phyloP scores from a whole-genome alignment of 306 rosid genomes.

The Fragaria iinumae region DNA sequence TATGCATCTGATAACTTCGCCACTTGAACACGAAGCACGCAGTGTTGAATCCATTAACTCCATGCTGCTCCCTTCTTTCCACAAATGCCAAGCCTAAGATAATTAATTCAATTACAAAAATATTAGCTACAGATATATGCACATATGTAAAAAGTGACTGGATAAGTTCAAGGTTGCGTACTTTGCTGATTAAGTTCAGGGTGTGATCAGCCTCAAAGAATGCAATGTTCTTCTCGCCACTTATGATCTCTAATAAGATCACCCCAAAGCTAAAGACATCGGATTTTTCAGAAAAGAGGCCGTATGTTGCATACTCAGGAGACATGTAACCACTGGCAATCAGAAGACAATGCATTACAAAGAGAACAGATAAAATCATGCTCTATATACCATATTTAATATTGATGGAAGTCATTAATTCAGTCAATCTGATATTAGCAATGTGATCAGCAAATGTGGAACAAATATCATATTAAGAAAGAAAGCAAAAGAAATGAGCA shows the following conservation, averaged over 20 bases:
- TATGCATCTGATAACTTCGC: conserved; percentile 9
- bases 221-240: conserved; percentile 15
- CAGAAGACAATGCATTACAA: background rate
- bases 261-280: conserved; percentile 20
- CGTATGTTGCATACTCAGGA: conserved; percentile 10
- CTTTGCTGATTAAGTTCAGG: conserved; percentile 12
- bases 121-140: background rate
- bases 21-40: background rate
- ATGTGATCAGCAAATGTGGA: background rate
- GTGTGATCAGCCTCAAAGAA: conserved; percentile 10
- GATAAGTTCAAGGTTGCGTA: background rate
- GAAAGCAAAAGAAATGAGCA: background rate
- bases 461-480: background rate
- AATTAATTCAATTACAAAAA: background rate
- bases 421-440: background rate
- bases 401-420: too few species aligned
- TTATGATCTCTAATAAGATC: conserved; percentile 16
- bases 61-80: conserved; percentile 16
- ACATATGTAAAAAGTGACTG: background rate
- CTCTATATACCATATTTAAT: background rate
- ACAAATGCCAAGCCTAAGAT: conserved; percentile 11
- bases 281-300: conserved; percentile 10
- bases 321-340: conserved; percentile 17
- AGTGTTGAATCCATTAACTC: conserved; percentile 12
- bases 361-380: background rate